Evolutionary conservation across 441 rosid species (phyloP), one percentile per base, ranked within the genome.

Genomic region (Manihot esculenta): DNA sequence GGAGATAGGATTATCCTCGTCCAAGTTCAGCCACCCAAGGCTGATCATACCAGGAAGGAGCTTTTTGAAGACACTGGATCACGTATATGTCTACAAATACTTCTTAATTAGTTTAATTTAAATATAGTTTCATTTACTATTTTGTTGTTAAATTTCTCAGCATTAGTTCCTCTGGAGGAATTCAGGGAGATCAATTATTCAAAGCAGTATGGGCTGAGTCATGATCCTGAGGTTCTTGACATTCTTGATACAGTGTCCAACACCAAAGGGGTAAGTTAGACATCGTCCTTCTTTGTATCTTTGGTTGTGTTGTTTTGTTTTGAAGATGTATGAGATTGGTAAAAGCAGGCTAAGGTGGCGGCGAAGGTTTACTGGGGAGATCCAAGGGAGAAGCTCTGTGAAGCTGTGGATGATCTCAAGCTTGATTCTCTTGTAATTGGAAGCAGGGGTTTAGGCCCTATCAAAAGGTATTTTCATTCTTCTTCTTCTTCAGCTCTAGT

Each of bases 311-410:
- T 38, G 5, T 38, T 38, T 0, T 0, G 9, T 7, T 38, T 38
- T 5, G 9, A 5, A 7, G 9, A 30, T 58, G 62, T 7, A 41
- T 35, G 20, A 33, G n/a, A 61, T 20, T 33, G 51, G 15, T 17
- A 4, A 47, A 30, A n/a, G 74, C 81, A 85, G 87, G 79, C 65
- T 21, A 73, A 81, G 73, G 87, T 83, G 72, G 79, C 69, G 68
- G 85, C 84, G 1, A 85, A 85, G 77, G 83, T 85, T 5, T 81
- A 81, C 21, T 85, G 87, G 86, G 89, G 89, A 7, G 87, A 85
- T 71, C 81, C 89, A 41, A 78, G 85, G 74, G 89, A 85, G 73
- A 83, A 85, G 77, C 12, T 83, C 54, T 71, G 83, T 55, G 76
- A 78, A 23, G 82, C 89, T 2, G 84, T 81, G 58, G 81, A 79